These are phyloP conservation scores for Schizochytrium sp. DNA, from an alignment of 108 stramenopile species.

Conservation along the genomic window DNA sequence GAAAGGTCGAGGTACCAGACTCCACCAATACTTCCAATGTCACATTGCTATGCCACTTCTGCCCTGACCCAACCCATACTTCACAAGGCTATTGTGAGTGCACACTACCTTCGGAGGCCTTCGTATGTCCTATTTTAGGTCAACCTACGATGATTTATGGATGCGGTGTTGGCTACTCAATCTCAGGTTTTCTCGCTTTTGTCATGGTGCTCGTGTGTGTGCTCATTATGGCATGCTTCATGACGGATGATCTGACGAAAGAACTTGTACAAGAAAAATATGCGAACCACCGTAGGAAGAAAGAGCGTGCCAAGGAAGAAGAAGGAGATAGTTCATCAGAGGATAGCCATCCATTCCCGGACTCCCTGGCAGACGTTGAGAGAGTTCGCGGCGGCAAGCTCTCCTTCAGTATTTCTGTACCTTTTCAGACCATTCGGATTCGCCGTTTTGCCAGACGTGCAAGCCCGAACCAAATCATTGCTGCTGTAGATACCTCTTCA, in stretches of 20 bases:
- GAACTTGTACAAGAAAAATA: neutral
- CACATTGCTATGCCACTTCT: conserved; percentile 22
- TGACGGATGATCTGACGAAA: conserved; percentile 38
- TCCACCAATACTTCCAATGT: neutral
- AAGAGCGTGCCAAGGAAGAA: neutral
- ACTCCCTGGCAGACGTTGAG: no score
- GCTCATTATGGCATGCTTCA: conserved; percentile 29
- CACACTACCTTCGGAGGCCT: neutral
- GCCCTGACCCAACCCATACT: neutral
- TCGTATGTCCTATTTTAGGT: neutral
- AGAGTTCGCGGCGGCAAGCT: neutral
- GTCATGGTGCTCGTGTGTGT: neutral
- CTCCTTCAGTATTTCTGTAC: neutral
- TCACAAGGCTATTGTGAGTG: neutral
- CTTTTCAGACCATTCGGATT: neutral
- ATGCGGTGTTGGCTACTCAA: conserved; percentile 13
- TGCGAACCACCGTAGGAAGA: neutral
- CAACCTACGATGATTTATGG: conserved; percentile 8
- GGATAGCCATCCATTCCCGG: conserved; percentile 2
- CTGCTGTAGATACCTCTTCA: no score
- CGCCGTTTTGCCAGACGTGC: neutral
- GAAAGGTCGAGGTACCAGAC: neutral
- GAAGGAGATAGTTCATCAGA: neutral
- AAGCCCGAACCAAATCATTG: no score
- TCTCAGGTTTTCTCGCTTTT: neutral